Percentiles rank a stretch among this genome's conserved stretches.
phyloP scores from a whole-genome alignment of 805 yeast species.

The Debaryomyces tyrocola region DNA sequence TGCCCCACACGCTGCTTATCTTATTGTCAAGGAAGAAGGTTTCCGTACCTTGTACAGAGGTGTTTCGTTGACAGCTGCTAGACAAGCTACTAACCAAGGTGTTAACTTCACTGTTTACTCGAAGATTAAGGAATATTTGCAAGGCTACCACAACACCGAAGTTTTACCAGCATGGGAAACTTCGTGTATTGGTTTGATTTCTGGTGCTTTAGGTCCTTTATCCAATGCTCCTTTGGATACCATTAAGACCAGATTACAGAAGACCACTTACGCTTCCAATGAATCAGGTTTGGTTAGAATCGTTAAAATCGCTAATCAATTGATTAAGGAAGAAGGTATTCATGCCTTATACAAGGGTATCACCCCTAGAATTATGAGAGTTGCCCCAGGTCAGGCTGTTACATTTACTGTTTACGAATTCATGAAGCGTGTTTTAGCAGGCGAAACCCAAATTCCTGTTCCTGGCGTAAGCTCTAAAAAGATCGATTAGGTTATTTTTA shows the following conservation, averaged over 20 bases:
- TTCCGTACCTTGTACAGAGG: conserved; percentile 87
- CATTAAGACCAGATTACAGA: conserved; percentile 94
- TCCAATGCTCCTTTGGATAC: conserved; percentile 98
- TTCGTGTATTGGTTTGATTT: conserved; percentile 81
- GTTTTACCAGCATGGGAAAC: conserved; percentile 92
- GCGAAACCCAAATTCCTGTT: conserved; percentile 18
- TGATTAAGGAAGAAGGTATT: conserved; percentile 83
- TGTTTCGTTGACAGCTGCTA: conserved; percentile 91
- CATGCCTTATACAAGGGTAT: conserved; percentile 63
- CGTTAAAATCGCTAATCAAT: conserved; percentile 72
- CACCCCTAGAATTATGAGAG: conserved; percentile 98
- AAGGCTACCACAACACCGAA: conserved; percentile 55
- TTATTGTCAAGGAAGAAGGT: conserved; percentile 90
- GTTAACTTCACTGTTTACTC: conserved; percentile 96
- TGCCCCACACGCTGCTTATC: conserved; percentile 86
- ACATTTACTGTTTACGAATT: conserved; percentile 96
- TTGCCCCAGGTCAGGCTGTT: conserved; percentile 99
- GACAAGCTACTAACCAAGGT: conserved; percentile 98
- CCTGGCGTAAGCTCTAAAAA: conserved; percentile 5
- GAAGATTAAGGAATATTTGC: conserved; percentile 70
- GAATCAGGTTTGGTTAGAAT: conserved; percentile 78
- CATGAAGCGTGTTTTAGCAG: conserved; percentile 63
- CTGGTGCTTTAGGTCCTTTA: conserved; percentile 97
- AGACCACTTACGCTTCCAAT: conserved; percentile 68
- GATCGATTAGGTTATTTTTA: conserved; percentile 6